Evolutionary conservation across 495 filamentous ascomycete genomes (phyloP).

Genomic region (Neurospora sp.): DNA sequence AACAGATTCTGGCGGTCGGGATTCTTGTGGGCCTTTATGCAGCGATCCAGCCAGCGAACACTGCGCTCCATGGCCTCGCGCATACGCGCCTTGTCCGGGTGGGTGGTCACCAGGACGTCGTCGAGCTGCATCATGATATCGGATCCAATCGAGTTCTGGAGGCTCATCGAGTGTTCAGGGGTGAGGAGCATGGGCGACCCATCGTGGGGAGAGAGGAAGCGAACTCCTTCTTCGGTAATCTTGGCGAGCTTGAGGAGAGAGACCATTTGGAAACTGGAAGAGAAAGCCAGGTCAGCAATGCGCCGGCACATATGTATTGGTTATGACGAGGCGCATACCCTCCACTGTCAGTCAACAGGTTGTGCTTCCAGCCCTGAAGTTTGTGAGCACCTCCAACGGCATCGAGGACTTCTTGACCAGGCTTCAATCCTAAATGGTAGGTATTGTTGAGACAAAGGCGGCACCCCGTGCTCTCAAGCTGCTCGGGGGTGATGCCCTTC

Average conservation of each 20-base stretch:
- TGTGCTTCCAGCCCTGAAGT: constrained; percentile 88
- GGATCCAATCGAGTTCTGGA: constrained; percentile 94
- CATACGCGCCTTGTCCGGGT: constrained; percentile 77
- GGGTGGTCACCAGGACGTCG: constrained; percentile 92
- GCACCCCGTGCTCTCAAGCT: constrained; percentile 80
- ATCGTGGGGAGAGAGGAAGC: constrained; percentile 90
- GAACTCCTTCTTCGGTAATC: constrained; percentile 90
- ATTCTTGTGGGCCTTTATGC: constrained; percentile 82
- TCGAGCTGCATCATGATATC: constrained; percentile 99
- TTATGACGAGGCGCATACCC: constrained; percentile 51
- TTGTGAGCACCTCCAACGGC: constrained; percentile 85
- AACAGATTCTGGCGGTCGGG: constrained; percentile 86
- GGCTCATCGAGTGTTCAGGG: constrained; percentile 89
- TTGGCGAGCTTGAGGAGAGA: constrained; percentile 87
- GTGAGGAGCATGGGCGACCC: constrained; percentile 95
- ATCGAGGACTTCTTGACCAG: constrained; percentile 80
- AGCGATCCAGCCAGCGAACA: constrained; percentile 97
- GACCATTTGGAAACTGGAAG: constrained; percentile 89
- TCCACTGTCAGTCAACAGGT: constrained; percentile 94
- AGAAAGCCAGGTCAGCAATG: constrained; percentile 4
- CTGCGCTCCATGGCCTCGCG: constrained; percentile 90
- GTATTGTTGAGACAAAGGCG: constrained; percentile 93
- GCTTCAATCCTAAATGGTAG: constrained; percentile 91
- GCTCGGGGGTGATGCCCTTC: constrained; percentile 88
- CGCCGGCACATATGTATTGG: neutral